Evolutionary conservation across 169 alveolate genomes (phyloP).

Genomic region (Plasmodium cynomolgi): DNA sequence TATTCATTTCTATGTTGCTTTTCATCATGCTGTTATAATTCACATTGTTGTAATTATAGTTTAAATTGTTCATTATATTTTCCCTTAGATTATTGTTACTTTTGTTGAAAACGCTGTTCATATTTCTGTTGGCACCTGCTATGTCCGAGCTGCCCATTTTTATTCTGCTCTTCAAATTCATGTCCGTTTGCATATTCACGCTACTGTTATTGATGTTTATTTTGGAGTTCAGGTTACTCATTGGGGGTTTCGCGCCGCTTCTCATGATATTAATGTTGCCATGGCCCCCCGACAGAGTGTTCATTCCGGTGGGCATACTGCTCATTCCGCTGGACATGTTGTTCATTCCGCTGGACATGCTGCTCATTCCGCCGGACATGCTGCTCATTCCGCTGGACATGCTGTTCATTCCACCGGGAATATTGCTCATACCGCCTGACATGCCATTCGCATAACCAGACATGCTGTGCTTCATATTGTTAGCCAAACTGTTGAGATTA

Average conservation of each 20-base stretch:
- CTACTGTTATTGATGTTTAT: background rate
- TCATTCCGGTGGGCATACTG: slow-evolving; percentile 5
- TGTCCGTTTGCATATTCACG: background rate
- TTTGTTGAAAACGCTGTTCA: slow-evolving; percentile 8
- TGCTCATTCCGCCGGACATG: background rate
- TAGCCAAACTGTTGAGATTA: background rate
- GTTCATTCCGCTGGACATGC: background rate
- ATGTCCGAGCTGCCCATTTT: slow-evolving; percentile 17
- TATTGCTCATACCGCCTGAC: slow-evolving; percentile 4
- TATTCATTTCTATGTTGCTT: slow-evolving; percentile 37
- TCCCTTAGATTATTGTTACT: slow-evolving; percentile 17
- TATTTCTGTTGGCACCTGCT: slow-evolving; percentile 3
- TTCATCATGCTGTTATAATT: slow-evolving; percentile 39
- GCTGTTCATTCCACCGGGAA: background rate
- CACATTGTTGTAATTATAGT: slow-evolving; percentile 47
- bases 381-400: background rate
- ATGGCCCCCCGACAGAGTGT: background rate
- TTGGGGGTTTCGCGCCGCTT: background rate
- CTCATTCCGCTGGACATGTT: background rate
- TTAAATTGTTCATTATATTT: slow-evolving; percentile 40
- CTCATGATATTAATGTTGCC: background rate
- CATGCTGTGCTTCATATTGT: slow-evolving; percentile 19
- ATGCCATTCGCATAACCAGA: background rate
- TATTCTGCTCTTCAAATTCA: slow-evolving; percentile 1
- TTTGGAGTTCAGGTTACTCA: slow-evolving; percentile 1